Conservation (phyloP, 2,329 filamentous ascomycete species). For the Colletotrichum viniferum region DNA sequence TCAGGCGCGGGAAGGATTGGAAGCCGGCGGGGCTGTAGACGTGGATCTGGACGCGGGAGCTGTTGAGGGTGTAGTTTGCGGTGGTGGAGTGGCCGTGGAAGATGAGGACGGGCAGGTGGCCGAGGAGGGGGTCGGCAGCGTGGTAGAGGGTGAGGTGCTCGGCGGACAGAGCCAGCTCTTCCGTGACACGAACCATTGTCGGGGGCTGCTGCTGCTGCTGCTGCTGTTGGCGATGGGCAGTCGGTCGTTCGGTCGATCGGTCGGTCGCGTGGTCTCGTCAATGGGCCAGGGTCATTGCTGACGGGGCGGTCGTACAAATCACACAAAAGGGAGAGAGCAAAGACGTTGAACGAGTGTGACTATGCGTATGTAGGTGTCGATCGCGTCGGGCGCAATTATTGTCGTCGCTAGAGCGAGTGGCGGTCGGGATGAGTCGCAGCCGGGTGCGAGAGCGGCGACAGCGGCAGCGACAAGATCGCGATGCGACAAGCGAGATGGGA, state of each 20-base stretch:
- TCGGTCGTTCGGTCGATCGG: conserved; percentile 10
- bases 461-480: background rate
- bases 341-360: conserved; percentile 9
- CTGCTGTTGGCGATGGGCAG: background rate
- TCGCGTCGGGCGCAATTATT: background rate
- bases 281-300: conserved; percentile 30
- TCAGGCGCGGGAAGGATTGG: conserved; percentile 87
- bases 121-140: conserved; percentile 82
- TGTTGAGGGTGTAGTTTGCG: conserved; percentile 83
- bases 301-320: conserved; percentile 3
- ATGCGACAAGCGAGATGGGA: background rate
- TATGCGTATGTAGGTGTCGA: background rate
- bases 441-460: background rate
- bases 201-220: conserved; percentile 29
- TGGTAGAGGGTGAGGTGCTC: conserved; percentile 89
- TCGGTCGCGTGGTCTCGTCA: conserved; percentile 24
- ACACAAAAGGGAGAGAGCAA: background rate
- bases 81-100: conserved; percentile 94
- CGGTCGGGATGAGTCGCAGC: background rate
- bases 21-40: conserved; percentile 89
- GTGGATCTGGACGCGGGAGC: conserved; percentile 93
- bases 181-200: conserved; percentile 83
- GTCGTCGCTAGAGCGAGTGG: background rate
- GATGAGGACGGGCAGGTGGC: conserved; percentile 81
- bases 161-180: conserved; percentile 78